Evolutionary conservation across 2,329 filamentous ascomycete genomes (phyloP).

Genomic region (Geosmithia putterillii): DNA sequence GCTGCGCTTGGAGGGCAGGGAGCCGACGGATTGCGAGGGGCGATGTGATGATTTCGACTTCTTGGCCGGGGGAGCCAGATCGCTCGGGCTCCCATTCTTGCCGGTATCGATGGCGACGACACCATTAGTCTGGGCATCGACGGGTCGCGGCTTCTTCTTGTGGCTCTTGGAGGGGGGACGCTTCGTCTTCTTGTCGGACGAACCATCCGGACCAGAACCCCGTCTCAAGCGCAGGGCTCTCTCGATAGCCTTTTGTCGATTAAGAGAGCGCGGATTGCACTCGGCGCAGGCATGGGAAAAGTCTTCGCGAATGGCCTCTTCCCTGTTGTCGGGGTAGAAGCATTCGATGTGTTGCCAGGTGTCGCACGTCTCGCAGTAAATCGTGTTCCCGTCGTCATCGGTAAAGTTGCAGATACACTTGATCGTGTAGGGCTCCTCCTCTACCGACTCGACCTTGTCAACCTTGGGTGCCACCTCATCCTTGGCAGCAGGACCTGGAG

Average conservation of each 20-base stretch:
- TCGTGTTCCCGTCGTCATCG: constrained; percentile 95
- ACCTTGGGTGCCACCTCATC: constrained; percentile 31
- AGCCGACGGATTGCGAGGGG: constrained; percentile 61
- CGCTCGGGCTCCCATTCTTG: constrained; percentile 31
- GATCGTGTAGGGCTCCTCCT: constrained; percentile 84
- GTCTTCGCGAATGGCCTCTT: constrained; percentile 57
- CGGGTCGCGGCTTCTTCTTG: constrained; percentile 78
- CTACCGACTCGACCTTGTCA: constrained; percentile 39
- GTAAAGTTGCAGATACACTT: constrained; percentile 92
- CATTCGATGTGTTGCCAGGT: constrained; percentile 98
- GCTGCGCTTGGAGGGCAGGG: constrained; percentile 52
- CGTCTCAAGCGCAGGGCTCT: constrained; percentile 49
- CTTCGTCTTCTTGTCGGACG: constrained; percentile 58
- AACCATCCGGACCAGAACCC: constrained; percentile 26
- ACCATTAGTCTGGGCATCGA: constrained; percentile 55
- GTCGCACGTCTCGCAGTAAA: constrained; percentile 90
- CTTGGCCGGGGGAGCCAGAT: constrained; percentile 50
- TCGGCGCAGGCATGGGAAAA: constrained; percentile 81
- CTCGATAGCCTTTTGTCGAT: constrained; percentile 63
- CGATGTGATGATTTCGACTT: constrained; percentile 75
- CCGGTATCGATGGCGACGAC: constrained; percentile 39
- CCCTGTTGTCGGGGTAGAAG: constrained; percentile 69
- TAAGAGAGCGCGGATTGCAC: constrained; percentile 67
- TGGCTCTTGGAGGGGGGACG: constrained; percentile 67
- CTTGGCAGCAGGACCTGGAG: constrained; percentile 16